These are phyloP conservation scores for Podosphaera xanthii DNA, from an alignment of 2,329 filamentous ascomycete genomes.

Conservation along the genomic window DNA sequence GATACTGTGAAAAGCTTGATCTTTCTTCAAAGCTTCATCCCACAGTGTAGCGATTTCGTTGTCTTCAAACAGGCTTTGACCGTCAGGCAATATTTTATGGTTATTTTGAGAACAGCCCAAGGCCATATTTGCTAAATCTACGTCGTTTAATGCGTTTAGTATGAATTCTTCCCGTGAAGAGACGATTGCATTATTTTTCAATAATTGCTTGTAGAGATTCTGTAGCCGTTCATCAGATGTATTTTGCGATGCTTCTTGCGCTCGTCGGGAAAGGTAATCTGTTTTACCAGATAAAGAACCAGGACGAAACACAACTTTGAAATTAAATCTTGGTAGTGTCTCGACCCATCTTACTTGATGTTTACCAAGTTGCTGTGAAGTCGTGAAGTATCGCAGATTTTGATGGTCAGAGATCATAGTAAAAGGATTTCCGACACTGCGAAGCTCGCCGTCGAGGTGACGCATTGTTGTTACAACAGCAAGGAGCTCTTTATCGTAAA, in stretches of 20 bases:
- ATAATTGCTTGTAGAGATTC: not conserved
- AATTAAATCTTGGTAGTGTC: too few species aligned
- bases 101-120: not conserved
- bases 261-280: too few species aligned
- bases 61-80: not conserved
- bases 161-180: too few species aligned
- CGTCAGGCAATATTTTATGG: not conserved
- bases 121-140: too few species aligned
- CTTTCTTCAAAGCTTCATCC: too few species aligned
- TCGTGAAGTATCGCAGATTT: not conserved
- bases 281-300: too few species aligned
- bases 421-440: not conserved
- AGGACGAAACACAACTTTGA: too few species aligned
- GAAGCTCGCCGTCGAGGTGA: not conserved
- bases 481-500: not conserved
- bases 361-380: not conserved
- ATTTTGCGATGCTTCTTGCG: too few species aligned
- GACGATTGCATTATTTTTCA: not conserved
- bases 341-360: not conserved
- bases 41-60: too few species aligned
- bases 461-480: not conserved
- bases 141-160: too few species aligned
- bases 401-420: not conserved
- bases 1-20: too few species aligned
- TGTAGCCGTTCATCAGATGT: not conserved